Conservation (phyloP, 495 filamentous ascomycete genomes). For the Tuber calosporum region DNA sequence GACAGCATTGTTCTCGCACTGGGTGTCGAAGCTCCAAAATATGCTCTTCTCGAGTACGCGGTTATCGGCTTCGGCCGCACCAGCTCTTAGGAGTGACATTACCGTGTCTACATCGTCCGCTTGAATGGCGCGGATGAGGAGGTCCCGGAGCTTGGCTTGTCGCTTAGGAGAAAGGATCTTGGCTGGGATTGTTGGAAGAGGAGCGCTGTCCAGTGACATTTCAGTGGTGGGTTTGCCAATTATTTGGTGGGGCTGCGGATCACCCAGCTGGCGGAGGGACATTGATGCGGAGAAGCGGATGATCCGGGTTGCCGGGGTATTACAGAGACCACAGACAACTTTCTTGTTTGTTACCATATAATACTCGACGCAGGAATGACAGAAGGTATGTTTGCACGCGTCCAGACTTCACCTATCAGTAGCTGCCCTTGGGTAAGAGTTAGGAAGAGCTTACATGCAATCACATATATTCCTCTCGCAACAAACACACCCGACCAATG, state of each 20-base stretch:
- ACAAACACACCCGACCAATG: slow-evolving; percentile 3
- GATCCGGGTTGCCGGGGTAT: background rate
- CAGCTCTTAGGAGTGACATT: background rate
- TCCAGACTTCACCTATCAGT: background rate
- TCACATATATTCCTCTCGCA: slow-evolving; percentile 10
- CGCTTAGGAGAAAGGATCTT: background rate
- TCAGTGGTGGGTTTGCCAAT: background rate
- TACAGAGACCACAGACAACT: background rate
- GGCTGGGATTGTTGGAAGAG: background rate
- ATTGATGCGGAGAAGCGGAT: background rate
- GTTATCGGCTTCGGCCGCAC: background rate
- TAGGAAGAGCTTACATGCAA: slow-evolving; percentile 18
- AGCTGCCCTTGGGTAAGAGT: background rate
- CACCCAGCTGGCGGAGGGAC: background rate
- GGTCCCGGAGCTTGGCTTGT: background rate
- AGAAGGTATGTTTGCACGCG: background rate
- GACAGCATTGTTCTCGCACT: background rate
- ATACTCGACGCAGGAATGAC: background rate
- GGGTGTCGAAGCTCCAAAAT: background rate
- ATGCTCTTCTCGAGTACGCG: background rate
- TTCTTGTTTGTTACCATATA: background rate
- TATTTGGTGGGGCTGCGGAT: background rate
- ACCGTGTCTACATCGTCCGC: background rate
- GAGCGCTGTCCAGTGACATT: background rate
- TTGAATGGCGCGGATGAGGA: background rate